Percentiles rank a stretch among this genome's conserved stretches.
Evolutionary conservation across 2,329 filamentous ascomycete species (phyloP).

Genomic region (Didymella pinodella): DNA sequence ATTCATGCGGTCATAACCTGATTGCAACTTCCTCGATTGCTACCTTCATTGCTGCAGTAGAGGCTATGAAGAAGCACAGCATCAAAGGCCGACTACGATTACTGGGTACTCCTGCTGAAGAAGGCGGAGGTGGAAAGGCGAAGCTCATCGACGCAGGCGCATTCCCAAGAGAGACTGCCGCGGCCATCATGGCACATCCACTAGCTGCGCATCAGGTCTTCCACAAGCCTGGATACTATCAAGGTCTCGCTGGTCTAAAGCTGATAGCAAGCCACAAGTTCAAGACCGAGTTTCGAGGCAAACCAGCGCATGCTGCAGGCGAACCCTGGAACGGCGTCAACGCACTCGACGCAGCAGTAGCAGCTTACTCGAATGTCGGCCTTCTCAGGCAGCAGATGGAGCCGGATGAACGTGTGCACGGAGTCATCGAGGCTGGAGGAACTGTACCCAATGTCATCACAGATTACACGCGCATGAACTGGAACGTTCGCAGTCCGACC

Average conservation of each 20-base stretch:
- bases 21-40: constrained; percentile 61
- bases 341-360: constrained; percentile 50
- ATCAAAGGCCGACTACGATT: constrained; percentile 58
- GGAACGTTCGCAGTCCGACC: constrained; percentile 51
- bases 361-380: constrained; percentile 47
- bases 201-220: constrained; percentile 25
- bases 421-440: constrained; percentile 24
- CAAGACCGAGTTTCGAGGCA: constrained; percentile 36
- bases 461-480: constrained; percentile 52
- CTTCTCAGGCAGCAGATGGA: constrained; percentile 32
- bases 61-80: constrained; percentile 52
- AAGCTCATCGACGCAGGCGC: constrained; percentile 57
- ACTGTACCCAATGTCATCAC: constrained; percentile 31
- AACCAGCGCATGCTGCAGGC: constrained; percentile 50
- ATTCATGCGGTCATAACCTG: constrained; percentile 65
- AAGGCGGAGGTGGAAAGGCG: constrained; percentile 62
- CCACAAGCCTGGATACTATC: constrained; percentile 23
- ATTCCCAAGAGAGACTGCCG: constrained; percentile 40
- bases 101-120: constrained; percentile 64
- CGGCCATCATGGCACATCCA: constrained; percentile 40
- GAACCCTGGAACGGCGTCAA: constrained; percentile 53
- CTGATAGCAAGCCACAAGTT: constrained; percentile 29
- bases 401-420: constrained; percentile 26
- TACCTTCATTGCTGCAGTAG: constrained; percentile 58
- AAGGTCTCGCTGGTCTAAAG: constrained; percentile 26